Evolutionary conservation across 2,329 filamentous ascomycete genomes (phyloP), one percentile per base, ranked within the genome.

Genomic region (Ophiostoma ulmi): DNA sequence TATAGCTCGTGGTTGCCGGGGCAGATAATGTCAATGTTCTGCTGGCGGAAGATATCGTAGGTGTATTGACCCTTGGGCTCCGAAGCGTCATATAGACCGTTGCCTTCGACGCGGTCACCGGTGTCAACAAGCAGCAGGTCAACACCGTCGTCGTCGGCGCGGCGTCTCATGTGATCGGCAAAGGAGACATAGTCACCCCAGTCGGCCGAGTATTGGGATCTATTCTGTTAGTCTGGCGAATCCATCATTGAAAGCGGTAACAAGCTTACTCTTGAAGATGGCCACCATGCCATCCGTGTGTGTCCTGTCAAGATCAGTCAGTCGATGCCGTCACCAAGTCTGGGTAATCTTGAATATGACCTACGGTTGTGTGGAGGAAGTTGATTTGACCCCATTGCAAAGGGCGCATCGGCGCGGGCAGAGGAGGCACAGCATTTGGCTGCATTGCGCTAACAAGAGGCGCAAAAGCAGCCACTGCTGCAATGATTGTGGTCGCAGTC

Each of bases 171-270:
- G 77, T 94, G 93, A 48, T 90, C 84, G 44, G 93, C 88, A 78
- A 99, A 97, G 7, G 94, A 97, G 76, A 98, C 86, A 80, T 98
- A 99, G 81, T 99, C 95, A 72, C 95, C 95, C 93, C 95, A 98
- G 80, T 99, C 95, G 66, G 93, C 94, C 7, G 92, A 94, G 80
- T 96, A 99, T 72, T 95, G 94, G 2, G 93, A 85, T 81, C 91
- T 93, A 65, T 1, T 17, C 20, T 8, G 38, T 58, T 38, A 66
- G 39, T 38, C 17, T n/a, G 10, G 39, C 3, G 8, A 5, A 65
- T 14, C 3, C 35, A 41, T 31, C 3, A 17, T 22, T 14, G 5
- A n/a, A 22, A n/a, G 6, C n/a, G 26, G 8, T 14, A 1, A 22
- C 3, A 26, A 3, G 77, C 85, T 77, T 82, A 93, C 90, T 99